Percentiles rank a stretch among this genome's conserved stretches.
Evolutionary conservation across 2,329 filamentous ascomycete species (phyloP).

Genomic region (Alternaria tenuissima): DNA sequence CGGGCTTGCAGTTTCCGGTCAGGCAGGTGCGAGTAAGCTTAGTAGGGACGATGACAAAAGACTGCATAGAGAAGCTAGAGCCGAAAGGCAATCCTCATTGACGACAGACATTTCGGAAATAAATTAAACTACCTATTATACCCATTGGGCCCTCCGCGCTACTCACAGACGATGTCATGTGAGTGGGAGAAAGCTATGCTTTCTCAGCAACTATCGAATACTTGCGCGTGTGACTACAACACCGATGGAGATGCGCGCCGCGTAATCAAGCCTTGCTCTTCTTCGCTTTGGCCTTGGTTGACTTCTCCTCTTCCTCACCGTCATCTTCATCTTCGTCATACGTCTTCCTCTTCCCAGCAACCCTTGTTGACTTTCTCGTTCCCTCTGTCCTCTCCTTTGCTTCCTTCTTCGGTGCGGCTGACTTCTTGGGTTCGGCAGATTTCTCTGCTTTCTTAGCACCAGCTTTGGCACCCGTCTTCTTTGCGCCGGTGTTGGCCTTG

Average conservation of each 20-base stretch:
- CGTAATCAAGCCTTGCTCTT: constrained; percentile 21
- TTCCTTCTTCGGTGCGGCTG: constrained; percentile 13
- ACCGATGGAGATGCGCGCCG: not conserved
- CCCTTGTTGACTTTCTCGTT: constrained; percentile 28
- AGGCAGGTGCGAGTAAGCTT: constrained; percentile 9
- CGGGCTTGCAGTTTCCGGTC: constrained; percentile 1
- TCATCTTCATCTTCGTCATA: constrained; percentile 26
- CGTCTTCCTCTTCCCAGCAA: constrained; percentile 33
- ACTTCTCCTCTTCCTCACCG: constrained; percentile 23
- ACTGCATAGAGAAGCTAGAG: not conserved
- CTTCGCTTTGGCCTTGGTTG: constrained; percentile 23
- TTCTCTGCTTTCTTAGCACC: constrained; percentile 26
- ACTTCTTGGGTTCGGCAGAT: constrained; percentile 12
- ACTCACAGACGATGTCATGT: not conserved
- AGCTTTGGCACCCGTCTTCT: constrained; percentile 26
- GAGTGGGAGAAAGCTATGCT: not conserved
- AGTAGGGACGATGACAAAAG: not conserved
- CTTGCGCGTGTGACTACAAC: not conserved
- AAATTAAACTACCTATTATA: not conserved
- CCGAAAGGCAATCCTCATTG: not conserved
- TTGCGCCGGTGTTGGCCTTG: constrained; percentile 28
- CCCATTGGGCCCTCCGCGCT: not conserved
- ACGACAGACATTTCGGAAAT: not conserved
- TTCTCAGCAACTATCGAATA: not conserved
- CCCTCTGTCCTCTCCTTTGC: constrained; percentile 30